Evolutionary conservation across 192 early-diverging fungal species (phyloP), one percentile per base, ranked within the genome.

Genomic region (Oehlia diaphana): DNA sequence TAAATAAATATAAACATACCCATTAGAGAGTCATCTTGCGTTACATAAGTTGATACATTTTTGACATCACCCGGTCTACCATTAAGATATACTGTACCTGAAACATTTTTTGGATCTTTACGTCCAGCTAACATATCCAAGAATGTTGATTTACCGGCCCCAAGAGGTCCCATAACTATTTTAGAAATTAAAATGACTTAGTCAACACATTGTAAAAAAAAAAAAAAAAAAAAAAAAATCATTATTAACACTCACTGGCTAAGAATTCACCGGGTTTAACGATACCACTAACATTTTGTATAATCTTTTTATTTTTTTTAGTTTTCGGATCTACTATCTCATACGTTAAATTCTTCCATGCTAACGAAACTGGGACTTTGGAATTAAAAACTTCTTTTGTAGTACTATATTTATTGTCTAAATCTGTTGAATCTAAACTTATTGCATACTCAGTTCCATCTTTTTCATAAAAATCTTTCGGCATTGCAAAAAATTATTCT

Each of bases 81-180:
- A 58, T 88, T 88, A 71, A 88, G 87, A 49, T 86, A 82, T 39
- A 92, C 85, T 44, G 79, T 80, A 4, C 92, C 91, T 0, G 87
- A 84, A 39, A 91, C 84, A 31, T 79, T 78, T 64, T 91, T 91
- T 31, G 86, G 88, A 53, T 88, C 84, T 49, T 88, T 85, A 64
- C 92, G 93, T 3, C 91, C 92, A 9, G 92, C 92, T 35, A 95
- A 83, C 2, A 94, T 88, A 82, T 95, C 94, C 33, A 98, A 86
- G n/a, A 96, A 81, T 3, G 93, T 96, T 9, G 95, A 92, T 85
- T 96, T 98, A 50, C 96, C 97, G 9, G 96, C 94, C 16, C 96
- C 96, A 37, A 92, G 93, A 3, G 95, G 95, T 0, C 96, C 97
- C 91, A 98, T 97, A 23, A 99, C 91, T 2, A 47, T 63, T 63